phyloP scores from a whole-genome alignment of 306 rosid species.

The Sechiopsis laciniata region DNA sequence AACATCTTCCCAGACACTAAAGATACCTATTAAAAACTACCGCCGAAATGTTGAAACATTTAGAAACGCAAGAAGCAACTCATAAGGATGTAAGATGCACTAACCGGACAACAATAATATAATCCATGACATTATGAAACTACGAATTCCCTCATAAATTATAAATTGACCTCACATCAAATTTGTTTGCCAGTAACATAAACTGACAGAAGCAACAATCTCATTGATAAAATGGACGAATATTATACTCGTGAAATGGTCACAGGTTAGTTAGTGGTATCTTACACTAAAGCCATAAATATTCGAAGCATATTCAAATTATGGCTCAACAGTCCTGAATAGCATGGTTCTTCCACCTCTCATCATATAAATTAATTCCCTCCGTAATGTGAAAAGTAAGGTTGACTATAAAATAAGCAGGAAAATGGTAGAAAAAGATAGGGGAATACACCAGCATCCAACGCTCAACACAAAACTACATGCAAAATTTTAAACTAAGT shows the following conservation, averaged over 20 bases:
- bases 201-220: slow-evolving; percentile 3
- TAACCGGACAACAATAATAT: not conserved
- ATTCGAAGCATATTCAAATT: not conserved
- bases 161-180: not conserved
- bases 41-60: not conserved
- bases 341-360: too few relatives aligned
- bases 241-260: not conserved
- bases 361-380: not conserved
- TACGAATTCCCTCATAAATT: not conserved
- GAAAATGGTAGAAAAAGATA: not conserved
- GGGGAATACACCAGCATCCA: not conserved
- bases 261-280: not conserved
- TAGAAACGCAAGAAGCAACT: not conserved
- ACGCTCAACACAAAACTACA: not conserved
- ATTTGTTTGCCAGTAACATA: not conserved
- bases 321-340: not conserved
- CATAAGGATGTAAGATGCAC: slow-evolving; percentile 5
- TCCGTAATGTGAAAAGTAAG: not conserved
- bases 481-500: not conserved
- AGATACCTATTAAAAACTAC: slow-evolving; percentile 11
- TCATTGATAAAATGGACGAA: not conserved
- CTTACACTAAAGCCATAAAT: slow-evolving; percentile 9
- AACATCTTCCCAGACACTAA: not conserved
- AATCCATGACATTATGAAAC: not conserved
- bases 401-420: not conserved